Percentiles rank a stretch among this genome's conserved stretches.
Conservation (phyloP, 2,329 filamentous ascomycete genomes). For the Scleromitrula shiraiana region DNA sequence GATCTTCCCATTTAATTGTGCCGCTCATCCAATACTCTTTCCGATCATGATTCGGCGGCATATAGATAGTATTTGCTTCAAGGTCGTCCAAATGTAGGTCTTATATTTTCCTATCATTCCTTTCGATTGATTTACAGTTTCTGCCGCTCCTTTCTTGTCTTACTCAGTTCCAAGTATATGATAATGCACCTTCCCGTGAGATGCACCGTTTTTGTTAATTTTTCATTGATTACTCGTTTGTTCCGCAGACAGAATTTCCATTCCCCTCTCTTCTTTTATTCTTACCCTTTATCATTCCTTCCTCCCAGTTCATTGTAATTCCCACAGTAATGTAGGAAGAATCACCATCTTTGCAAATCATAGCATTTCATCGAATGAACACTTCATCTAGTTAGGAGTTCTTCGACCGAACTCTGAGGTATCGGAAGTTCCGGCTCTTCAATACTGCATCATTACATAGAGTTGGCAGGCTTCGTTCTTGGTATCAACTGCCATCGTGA, state of each 20-base stretch:
- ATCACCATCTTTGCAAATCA: neutral
- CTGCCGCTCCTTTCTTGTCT: neutral
- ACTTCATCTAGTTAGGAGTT: neutral
- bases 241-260: neutral
- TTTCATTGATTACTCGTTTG: too few relatives aligned
- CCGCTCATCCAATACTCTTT: neutral
- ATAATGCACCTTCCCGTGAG: too few relatives aligned
- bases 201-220: too few relatives aligned
- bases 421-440: neutral
- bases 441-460: neutral
- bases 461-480: neutral
- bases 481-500: neutral
- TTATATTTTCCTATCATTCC: too few relatives aligned
- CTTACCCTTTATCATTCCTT: too few relatives aligned
- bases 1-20: too few relatives aligned
- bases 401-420: neutral
- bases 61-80: neutral
- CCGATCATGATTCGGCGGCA: neutral
- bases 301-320: too few relatives aligned
- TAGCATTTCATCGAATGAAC: slow-evolving; percentile 6
- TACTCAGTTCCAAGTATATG: too few relatives aligned
- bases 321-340: slow-evolving; percentile 2
- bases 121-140: neutral
- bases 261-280: neutral
- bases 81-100: neutral